Evolutionary conservation across 176 grass and related monocot species (phyloP), one percentile per base, ranked within the genome.

Genomic region (Eragrostis curvula): DNA sequence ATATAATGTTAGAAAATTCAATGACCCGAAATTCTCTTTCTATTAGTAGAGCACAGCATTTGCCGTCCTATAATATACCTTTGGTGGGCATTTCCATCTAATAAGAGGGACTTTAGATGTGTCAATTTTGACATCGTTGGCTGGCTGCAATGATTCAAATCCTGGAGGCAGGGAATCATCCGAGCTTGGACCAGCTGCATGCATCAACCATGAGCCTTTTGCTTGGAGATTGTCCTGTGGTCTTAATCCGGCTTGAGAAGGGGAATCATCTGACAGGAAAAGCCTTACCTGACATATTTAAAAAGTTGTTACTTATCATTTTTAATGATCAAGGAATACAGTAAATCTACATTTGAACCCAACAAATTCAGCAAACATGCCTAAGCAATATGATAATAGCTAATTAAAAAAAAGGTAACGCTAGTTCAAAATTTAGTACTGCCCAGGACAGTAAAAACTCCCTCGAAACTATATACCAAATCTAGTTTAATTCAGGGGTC

Each of bases 141-240:
- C 57, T 68, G 91, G 87, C 66, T 96, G 89, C 81, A 85, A 67
- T 47, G 93, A 86, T 72, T 96, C 96, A 59, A 99, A 99, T 40
- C 96, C 96, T 25, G 96, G 96, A 44, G 96, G 96, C 51, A 96
- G 56, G 18, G 88, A 99, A 88, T 99, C 96, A 88, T 99, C 96
- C 10, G 87, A 88, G 65, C 70, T 61, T 43, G 80, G 79, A 45
- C 91, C 83, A 62, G 89, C 57, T 77, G 92, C 84, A 86, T 95
- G 92, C 74, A 83, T 71, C 70, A 93, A 85, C 85, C 87, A 99
- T 83, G 96, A 92, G 65, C 88, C 88, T 88, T 99, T 99, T 87
- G 93, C 90, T 85, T 99, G 93, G 66, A 99, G 96, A 90, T 96
- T 86, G 78, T 96, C 91, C 85, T 99, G 93, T 8, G 89, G 50